Percentiles rank a stretch among this genome's conserved stretches.
phyloP scores from a whole-genome alignment of 495 filamentous ascomycete genomes.

The Penicillium lagena region DNA sequence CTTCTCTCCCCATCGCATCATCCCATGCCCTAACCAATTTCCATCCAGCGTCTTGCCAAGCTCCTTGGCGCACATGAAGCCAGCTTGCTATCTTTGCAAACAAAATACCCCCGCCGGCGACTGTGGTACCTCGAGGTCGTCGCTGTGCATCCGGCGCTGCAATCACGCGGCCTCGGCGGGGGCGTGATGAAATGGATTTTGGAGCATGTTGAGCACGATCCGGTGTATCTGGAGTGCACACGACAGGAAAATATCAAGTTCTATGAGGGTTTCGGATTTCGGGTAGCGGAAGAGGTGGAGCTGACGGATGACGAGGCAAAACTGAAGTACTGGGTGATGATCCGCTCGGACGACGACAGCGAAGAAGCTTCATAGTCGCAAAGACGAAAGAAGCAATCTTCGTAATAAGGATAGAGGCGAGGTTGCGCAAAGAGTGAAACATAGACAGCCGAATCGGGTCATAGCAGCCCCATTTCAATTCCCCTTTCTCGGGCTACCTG shows the following conservation, averaged over 20 bases:
- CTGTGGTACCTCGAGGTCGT: conserved; percentile 26
- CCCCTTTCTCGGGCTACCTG: conserved; percentile 16
- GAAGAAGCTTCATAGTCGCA: background rate
- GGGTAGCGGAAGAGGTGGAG: conserved; percentile 15
- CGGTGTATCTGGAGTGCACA: conserved; percentile 22
- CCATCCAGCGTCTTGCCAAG: conserved; percentile 11
- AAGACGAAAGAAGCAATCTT: background rate
- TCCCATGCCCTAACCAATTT: background rate
- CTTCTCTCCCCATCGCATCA: too few relatives aligned
- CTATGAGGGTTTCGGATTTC: conserved; percentile 21
- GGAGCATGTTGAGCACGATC: conserved; percentile 5
- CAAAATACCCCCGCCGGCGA: conserved; percentile 2
- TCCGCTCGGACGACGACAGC: conserved; percentile 5
- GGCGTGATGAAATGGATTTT: conserved; percentile 11
- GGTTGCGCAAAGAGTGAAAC: background rate
- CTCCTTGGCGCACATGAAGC: conserved; percentile 8
- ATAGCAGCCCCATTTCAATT: conserved; percentile 26
- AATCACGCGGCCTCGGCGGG: conserved; percentile 17
- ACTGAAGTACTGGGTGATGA: conserved; percentile 23
- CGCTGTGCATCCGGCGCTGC: conserved; percentile 23
- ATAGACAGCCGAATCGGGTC: background rate
- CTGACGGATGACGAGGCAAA: conserved; percentile 10
- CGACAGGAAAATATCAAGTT: conserved; percentile 16
- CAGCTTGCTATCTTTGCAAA: conserved; percentile 1
- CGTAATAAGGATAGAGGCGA: background rate